Evolutionary conservation across 2,329 filamentous ascomycete species (phyloP).

Genomic region (Chalaropsis ovoidea): DNA sequence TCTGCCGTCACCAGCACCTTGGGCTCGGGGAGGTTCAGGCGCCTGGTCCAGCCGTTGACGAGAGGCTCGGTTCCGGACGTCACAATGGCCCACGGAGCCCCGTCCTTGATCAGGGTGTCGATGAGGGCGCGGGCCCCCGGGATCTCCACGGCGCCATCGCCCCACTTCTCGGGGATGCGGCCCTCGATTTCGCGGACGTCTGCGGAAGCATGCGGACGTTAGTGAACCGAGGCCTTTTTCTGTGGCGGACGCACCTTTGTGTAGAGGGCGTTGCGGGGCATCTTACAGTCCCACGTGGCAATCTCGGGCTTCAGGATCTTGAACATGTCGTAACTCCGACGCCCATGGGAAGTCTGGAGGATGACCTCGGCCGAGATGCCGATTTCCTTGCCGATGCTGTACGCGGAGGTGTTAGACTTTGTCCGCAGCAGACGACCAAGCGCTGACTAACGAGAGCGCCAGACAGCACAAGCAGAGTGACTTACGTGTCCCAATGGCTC

Average conservation of each 20-base stretch:
- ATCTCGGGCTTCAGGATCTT: slow-evolving; percentile 69
- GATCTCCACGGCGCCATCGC: slow-evolving; percentile 70
- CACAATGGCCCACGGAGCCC: slow-evolving; percentile 76
- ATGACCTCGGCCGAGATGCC: slow-evolving; percentile 77
- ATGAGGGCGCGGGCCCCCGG: slow-evolving; percentile 69
- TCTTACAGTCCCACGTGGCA: slow-evolving; percentile 85
- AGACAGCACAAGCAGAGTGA: slow-evolving; percentile 10
- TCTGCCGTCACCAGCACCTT: slow-evolving; percentile 62
- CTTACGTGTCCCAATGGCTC: slow-evolving; percentile 65
- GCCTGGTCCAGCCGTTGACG: slow-evolving; percentile 60
- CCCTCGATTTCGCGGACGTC: slow-evolving; percentile 73
- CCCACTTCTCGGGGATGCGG: slow-evolving; percentile 64
- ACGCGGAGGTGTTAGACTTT: slow-evolving; percentile 34
- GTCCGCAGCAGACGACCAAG: background rate
- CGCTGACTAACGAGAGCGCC: background rate
- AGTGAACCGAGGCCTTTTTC: slow-evolving; percentile 2
- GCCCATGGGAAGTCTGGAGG: slow-evolving; percentile 80
- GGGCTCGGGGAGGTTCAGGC: slow-evolving; percentile 55
- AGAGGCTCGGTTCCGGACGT: slow-evolving; percentile 61
- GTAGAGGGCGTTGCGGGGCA: background rate
- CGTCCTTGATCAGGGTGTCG: slow-evolving; percentile 49
- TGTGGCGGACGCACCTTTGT: background rate
- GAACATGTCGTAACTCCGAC: slow-evolving; percentile 78
- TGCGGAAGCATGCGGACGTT: slow-evolving; percentile 32
- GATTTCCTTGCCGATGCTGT: slow-evolving; percentile 69